A percentile compares a stretch with the other conserved stretches of the same genome.
Conservation (phyloP, 164 flowering plant genomes). For the Aristolochia californica region DNA sequence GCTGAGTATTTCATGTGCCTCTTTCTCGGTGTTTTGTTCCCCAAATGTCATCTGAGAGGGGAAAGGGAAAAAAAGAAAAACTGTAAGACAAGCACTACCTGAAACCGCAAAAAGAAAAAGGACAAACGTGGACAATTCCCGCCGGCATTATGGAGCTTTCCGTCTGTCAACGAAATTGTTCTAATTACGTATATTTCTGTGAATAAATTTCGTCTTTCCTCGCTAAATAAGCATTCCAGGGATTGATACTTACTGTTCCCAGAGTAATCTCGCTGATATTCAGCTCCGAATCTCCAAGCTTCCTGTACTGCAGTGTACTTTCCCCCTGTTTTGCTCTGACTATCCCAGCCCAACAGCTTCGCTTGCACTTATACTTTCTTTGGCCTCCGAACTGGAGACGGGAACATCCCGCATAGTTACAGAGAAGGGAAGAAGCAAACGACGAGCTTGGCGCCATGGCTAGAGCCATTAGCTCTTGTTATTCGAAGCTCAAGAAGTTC, state of each 20-base stretch:
- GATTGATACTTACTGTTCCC: constrained; percentile 49
- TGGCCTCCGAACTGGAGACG: constrained; percentile 9
- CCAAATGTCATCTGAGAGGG: constrained; percentile 90
- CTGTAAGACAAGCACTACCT: not conserved
- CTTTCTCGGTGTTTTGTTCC: constrained; percentile 85
- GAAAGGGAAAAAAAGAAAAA: not conserved
- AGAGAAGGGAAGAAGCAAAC: constrained; percentile 6
- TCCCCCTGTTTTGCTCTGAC: constrained; percentile 22
- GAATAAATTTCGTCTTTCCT: not conserved
- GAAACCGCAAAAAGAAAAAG: not conserved
- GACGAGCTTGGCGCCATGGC: constrained; percentile 13
- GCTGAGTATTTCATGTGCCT: constrained; percentile 76
- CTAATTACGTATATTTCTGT: not conserved
- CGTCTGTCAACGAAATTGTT: not conserved
- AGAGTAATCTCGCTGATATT: constrained; percentile 68
- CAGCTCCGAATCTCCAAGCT: constrained; percentile 89
- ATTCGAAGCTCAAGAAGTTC: no score
- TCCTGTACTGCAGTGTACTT: constrained; percentile 47
- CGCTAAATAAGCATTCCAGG: not conserved
- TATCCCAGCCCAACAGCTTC: constrained; percentile 1
- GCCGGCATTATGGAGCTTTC: not conserved
- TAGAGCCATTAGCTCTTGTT: not conserved
- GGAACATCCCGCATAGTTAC: constrained; percentile 10
- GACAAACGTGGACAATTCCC: not conserved
- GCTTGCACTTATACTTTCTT: not conserved